phyloP scores from a whole-genome alignment of 805 yeast species.

The Pichia membranifaciens region DNA sequence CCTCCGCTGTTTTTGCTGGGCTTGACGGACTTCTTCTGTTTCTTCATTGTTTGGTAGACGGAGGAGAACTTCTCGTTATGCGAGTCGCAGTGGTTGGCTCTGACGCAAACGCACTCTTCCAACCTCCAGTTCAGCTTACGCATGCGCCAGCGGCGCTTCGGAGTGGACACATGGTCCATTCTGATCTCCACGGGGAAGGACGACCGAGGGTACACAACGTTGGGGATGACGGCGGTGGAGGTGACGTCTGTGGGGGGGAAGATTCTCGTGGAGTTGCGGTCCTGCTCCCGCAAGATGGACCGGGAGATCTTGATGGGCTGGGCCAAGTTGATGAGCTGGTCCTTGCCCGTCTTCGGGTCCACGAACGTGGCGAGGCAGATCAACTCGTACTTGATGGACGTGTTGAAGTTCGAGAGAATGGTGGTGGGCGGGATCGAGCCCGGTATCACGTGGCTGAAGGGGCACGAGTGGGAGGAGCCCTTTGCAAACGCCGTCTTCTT shows the following conservation, averaged over 20 bases:
- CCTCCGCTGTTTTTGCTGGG: constrained; percentile 28
- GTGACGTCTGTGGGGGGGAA: constrained; percentile 94
- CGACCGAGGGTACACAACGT: constrained; percentile 83
- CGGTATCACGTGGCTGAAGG: constrained; percentile 83
- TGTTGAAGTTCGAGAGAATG: constrained; percentile 48
- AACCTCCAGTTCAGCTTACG: constrained; percentile 83
- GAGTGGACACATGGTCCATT: constrained; percentile 61
- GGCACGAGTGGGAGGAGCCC: constrained; percentile 75
- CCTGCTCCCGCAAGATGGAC: constrained; percentile 75
- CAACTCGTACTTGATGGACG: constrained; percentile 66
- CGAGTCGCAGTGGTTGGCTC: constrained; percentile 49
- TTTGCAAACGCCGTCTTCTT: constrained; percentile 50
- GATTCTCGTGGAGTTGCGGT: constrained; percentile 78
- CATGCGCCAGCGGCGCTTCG: constrained; percentile 82
- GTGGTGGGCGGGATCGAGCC: constrained; percentile 83
- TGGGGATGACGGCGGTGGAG: constrained; percentile 82
- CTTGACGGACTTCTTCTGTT: constrained; percentile 22
- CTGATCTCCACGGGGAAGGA: constrained; percentile 77
- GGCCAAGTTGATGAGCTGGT: constrained; percentile 35
- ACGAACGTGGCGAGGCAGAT: constrained; percentile 53
- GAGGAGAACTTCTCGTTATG: constrained; percentile 49
- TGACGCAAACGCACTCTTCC: constrained; percentile 71
- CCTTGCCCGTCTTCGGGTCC: constrained; percentile 27
- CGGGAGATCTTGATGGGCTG: constrained; percentile 71
- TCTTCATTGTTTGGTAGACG: constrained; percentile 37